Evolutionary conservation across 164 flowering plant species (phyloP).

Genomic region (Piper betle): DNA sequence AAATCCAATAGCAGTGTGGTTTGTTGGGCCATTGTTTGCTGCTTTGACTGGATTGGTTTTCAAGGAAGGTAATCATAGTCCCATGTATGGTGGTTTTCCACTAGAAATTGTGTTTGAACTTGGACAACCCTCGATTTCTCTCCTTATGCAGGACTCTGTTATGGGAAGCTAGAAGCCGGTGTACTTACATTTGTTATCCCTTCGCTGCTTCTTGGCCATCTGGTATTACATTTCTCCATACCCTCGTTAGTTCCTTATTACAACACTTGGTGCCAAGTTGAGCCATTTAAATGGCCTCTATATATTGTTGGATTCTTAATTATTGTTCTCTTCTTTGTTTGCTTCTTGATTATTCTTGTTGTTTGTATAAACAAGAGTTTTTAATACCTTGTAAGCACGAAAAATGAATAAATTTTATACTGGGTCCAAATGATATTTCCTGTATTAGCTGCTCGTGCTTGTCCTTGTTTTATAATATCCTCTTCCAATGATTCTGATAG

Average conservation of each 20-base stretch:
- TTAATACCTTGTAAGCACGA: too few relatives aligned
- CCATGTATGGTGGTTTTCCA: background rate
- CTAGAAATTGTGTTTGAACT: too few relatives aligned
- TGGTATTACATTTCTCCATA: slow-evolving; percentile 34
- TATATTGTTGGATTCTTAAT: too few relatives aligned
- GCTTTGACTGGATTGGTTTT: slow-evolving; percentile 91
- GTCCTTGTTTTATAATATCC: too few relatives aligned
- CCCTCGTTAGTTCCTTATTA: background rate
- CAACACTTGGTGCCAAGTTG: background rate
- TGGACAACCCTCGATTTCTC: background rate
- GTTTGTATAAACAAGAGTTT: too few relatives aligned
- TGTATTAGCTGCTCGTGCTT: too few relatives aligned
- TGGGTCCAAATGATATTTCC: too few relatives aligned
- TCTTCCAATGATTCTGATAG: background rate
- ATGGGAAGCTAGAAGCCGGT: slow-evolving; percentile 94
- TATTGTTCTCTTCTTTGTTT: too few relatives aligned
- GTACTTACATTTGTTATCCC: slow-evolving; percentile 76
- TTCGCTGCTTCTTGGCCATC: slow-evolving; percentile 72
- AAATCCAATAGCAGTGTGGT: slow-evolving; percentile 67
- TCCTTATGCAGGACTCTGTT: slow-evolving; percentile 67
- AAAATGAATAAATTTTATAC: too few relatives aligned
- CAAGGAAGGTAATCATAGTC: slow-evolving; percentile 63
- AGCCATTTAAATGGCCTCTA: background rate
- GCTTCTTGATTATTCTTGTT: too few relatives aligned
- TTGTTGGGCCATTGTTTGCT: slow-evolving; percentile 91